Conservation (phyloP, 768 basidiomycete species). For the Infundibulicybe gibba region DNA sequence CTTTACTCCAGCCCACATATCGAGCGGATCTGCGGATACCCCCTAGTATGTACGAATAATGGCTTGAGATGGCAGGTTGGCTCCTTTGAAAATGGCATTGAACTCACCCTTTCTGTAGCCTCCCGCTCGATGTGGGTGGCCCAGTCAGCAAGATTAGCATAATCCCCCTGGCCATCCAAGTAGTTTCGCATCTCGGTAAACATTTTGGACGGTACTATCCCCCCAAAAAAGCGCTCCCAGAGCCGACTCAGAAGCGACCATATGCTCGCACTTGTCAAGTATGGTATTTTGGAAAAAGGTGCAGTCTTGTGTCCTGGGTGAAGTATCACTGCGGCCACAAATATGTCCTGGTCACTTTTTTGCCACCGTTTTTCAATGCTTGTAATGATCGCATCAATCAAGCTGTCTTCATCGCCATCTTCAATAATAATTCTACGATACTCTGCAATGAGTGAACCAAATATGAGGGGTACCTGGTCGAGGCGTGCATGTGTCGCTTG, state of each 20-base stretch:
- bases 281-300: constrained; percentile 6
- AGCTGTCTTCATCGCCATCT: not conserved
- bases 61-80: no score
- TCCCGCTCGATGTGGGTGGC: no score
- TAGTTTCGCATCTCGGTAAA: no score
- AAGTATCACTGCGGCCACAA: constrained; percentile 20
- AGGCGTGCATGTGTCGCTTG: not conserved
- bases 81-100: no score
- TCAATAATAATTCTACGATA: constrained; percentile 1
- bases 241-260: constrained; percentile 6
- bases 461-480: constrained; percentile 9
- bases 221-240: constrained; percentile 9
- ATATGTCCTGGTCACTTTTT: constrained; percentile 20
- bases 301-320: constrained; percentile 13
- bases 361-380: constrained; percentile 16
- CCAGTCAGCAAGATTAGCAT: no score
- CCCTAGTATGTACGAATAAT: constrained; percentile 1
- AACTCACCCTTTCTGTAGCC: no score
- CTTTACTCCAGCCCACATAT: constrained; percentile 6
- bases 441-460: constrained; percentile 7
- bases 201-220: no score
- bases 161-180: no score
- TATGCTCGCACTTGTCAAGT: constrained; percentile 8
- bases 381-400: not conserved
- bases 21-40: constrained; percentile 6